Evolutionary conservation across 2,329 filamentous ascomycete species (phyloP).

Genomic region (Huntiella decipiens): DNA sequence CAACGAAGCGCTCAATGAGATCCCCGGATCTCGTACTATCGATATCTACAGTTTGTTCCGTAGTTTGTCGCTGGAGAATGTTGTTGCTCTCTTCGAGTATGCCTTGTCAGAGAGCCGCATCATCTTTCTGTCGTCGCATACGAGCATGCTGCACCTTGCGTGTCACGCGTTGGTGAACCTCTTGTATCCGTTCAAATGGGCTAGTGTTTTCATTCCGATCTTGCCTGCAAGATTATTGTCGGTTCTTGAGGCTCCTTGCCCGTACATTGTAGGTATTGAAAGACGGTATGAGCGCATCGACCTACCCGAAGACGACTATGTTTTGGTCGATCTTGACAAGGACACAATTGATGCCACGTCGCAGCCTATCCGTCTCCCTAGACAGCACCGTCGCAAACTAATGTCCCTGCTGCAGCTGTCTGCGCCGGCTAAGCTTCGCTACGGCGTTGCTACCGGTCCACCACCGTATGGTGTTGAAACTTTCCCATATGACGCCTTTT

Average conservation of each 20-base stretch:
- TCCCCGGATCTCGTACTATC: conserved; percentile 76
- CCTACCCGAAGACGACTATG: conserved; percentile 86
- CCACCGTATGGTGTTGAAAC: conserved; percentile 86
- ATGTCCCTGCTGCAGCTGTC: conserved; percentile 73
- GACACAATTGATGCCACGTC: conserved; percentile 75
- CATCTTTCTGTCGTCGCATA: conserved; percentile 88
- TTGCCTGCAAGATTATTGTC: conserved; percentile 75
- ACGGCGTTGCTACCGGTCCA: conserved; percentile 69
- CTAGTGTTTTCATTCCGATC: conserved; percentile 83
- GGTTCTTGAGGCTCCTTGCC: conserved; percentile 83
- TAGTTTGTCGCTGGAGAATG: conserved; percentile 75
- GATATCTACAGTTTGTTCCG: conserved; percentile 89
- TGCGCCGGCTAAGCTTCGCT: conserved; percentile 74
- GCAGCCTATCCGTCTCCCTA: conserved; percentile 59
- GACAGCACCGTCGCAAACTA: conserved; percentile 79
- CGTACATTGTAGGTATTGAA: conserved; percentile 93
- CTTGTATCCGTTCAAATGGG: conserved; percentile 81
- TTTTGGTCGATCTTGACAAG: conserved; percentile 81
- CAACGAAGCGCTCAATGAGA: conserved; percentile 81
- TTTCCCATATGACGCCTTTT: conserved; percentile 77
- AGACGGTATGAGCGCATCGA: conserved; percentile 71
- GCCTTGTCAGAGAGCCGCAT: conserved; percentile 85
- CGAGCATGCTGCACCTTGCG: conserved; percentile 85
- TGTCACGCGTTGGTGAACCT: conserved; percentile 72
- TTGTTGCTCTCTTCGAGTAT: conserved; percentile 84